Percentiles rank a stretch among this genome's conserved stretches.
phyloP scores from a whole-genome alignment of 1,139 yeast genomes.

The Saccharomyces hybrid region DNA sequence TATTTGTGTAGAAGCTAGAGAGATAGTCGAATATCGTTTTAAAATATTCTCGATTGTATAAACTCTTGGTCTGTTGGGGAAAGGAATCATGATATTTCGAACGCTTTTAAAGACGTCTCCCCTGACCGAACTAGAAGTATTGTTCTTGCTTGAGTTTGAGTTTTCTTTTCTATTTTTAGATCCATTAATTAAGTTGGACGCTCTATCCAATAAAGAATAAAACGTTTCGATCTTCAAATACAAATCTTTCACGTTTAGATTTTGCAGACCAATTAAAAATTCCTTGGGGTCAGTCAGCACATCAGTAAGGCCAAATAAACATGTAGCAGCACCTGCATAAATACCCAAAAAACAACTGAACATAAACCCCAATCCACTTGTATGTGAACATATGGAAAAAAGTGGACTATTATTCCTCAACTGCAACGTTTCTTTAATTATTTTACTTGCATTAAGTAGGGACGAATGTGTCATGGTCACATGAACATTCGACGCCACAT shows the following conservation, averaged over 20 bases:
- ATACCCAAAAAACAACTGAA: slow-evolving; percentile 78
- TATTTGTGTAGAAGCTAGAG: slow-evolving; percentile 61
- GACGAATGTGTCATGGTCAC: slow-evolving; percentile 44
- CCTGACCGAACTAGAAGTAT: slow-evolving; percentile 14
- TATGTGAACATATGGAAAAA: slow-evolving; percentile 80
- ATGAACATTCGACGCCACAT: slow-evolving; percentile 19
- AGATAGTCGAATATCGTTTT: slow-evolving; percentile 54
- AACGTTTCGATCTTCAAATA: slow-evolving; percentile 83
- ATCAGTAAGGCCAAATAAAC: slow-evolving; percentile 69
- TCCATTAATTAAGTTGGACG: slow-evolving; percentile 32
- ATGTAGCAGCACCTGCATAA: slow-evolving; percentile 79
- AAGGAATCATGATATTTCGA: slow-evolving; percentile 78
- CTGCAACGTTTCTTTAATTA: slow-evolving; percentile 86
- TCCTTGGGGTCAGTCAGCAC: slow-evolving; percentile 69
- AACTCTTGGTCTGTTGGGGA: slow-evolving; percentile 65
- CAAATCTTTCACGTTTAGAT: slow-evolving; percentile 78
- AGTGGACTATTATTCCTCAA: slow-evolving; percentile 64
- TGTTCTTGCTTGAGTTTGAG: slow-evolving; percentile 5
- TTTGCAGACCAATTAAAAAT: slow-evolving; percentile 63
- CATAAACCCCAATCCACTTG: slow-evolving; percentile 79
- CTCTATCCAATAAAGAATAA: slow-evolving; percentile 19
- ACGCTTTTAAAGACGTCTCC: slow-evolving; percentile 48
- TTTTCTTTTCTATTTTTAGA: slow-evolving; percentile 4
- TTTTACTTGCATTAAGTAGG: slow-evolving; percentile 73
- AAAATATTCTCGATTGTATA: slow-evolving; percentile 54